Evolutionary conservation across 352 stramenopile species (phyloP), one percentile per base, ranked within the genome.

Genomic region (Globisporangium viniferum): DNA sequence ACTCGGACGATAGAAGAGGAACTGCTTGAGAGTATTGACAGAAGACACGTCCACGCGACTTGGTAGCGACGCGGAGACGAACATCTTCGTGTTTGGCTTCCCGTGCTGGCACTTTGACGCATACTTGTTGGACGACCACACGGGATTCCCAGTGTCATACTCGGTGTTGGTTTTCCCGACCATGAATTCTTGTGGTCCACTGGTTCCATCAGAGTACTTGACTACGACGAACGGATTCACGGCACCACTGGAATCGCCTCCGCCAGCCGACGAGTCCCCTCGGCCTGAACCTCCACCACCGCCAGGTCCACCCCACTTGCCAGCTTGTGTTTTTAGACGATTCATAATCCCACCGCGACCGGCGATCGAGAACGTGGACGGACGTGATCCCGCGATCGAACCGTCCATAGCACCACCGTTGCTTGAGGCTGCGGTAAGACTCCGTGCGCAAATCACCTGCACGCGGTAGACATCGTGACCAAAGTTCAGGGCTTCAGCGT

Each of bases 151-250:
- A 5, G 76, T 82, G 39, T 93, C 85, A 48, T 96, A 96, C 66
- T 96, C 88, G 0, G 88, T 96, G 68, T 96, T 96, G 1, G 88
- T 96, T 70, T 86, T 88, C 6, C 88, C 88, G 20, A 96, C 82
- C 2, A 84, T 69, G 29, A 76, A 81, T 48, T 92, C 86, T 6
- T 82, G 74, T 22, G 79, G 82, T 39, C 73, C 82, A 64, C 67
- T 72, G 20, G 80, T 68, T 51, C 77, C 74, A 31, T 91, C 80
- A 27, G 80, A 85, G 60, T 81, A 88, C 49, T 90, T 91, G 35
- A 94, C 79, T 10, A 93, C 76, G 7, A 91, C 86, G 51, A 93
- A 95, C 8, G 86, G 66, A 55, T 91, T 84, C 8, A 94, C 49
- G 18, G 64, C 53, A 0, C 57, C 74, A 18, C 20, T 72, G 18